A percentile compares a stretch with the other conserved stretches of the same genome.
Conservation (phyloP, 495 filamentous ascomycete genomes). For the Podospora sp. region DNA sequence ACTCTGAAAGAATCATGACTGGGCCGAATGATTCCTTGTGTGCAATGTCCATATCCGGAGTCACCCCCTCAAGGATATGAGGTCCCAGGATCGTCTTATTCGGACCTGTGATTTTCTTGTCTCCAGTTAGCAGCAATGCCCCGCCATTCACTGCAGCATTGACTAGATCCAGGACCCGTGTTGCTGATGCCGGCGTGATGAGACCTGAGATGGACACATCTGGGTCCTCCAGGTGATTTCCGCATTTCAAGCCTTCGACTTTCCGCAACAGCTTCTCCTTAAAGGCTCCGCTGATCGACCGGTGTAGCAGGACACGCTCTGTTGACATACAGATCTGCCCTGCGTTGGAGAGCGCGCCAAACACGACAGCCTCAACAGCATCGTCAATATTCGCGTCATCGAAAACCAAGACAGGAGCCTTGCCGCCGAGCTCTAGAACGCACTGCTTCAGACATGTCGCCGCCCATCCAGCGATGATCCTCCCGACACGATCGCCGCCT, state of each 20-base stretch:
- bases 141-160: conserved; percentile 52
- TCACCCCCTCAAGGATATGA: conserved; percentile 38
- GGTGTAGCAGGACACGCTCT: conserved; percentile 37
- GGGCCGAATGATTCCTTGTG: conserved; percentile 41
- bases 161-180: conserved; percentile 59
- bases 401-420: conserved; percentile 38
- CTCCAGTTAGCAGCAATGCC: conserved; percentile 35
- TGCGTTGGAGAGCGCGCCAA: conserved; percentile 35
- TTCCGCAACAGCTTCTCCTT: conserved; percentile 28
- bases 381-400: conserved; percentile 40
- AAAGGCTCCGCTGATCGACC: conserved; percentile 33
- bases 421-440: conserved; percentile 46
- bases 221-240: conserved; percentile 43
- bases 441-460: conserved; percentile 61
- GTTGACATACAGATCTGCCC: conserved; percentile 46
- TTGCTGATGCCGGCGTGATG: conserved; percentile 54
- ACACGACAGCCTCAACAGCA: conserved; percentile 38
- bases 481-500: conserved; percentile 39
- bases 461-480: conserved; percentile 47
- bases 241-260: conserved; percentile 29
- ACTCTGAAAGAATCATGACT: conserved; percentile 31
- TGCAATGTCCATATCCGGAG: conserved; percentile 36
- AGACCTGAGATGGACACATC: conserved; percentile 53
- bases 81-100: conserved; percentile 34
- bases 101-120: conserved; percentile 30